Evolutionary conservation across 2,329 filamentous ascomycete genomes (phyloP).

Genomic region (Colletotrichum euphorbiae): DNA sequence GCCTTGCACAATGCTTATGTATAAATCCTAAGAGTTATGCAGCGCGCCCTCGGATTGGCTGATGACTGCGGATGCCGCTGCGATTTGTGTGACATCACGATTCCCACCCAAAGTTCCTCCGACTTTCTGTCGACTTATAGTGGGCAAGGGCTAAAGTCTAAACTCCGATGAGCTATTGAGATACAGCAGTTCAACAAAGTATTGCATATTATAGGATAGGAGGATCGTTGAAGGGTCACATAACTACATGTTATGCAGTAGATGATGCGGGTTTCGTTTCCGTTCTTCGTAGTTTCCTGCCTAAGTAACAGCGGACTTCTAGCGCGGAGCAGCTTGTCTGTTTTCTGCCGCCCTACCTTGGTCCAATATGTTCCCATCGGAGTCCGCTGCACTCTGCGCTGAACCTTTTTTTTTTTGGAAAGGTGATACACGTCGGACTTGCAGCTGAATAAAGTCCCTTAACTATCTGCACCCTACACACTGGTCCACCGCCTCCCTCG

Average conservation of each 20-base stretch:
- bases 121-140: too few relatives aligned
- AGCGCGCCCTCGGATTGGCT: conserved; percentile 16
- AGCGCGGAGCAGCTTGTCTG: too few relatives aligned
- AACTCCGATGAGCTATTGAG: conserved; percentile 24
- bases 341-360: not conserved
- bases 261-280: not conserved
- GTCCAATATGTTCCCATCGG: not conserved
- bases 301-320: not conserved
- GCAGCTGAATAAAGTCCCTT: too few relatives aligned
- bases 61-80: not conserved
- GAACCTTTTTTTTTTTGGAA: not conserved
- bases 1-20: conserved; percentile 14
- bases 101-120: not conserved
- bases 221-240: not conserved
- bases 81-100: conserved; percentile 35
- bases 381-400: not conserved
- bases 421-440: not conserved
- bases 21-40: conserved; percentile 16
- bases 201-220: not conserved
- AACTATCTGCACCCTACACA: too few relatives aligned
- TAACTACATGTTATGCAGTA: not conserved
- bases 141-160: too few relatives aligned
- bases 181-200: conserved; percentile 1
- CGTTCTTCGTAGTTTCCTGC: too few relatives aligned
- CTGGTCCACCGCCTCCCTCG: too few relatives aligned